phyloP scores from a whole-genome alignment of 1,284 basidiomycete genomes.

The Sutorius eximius region DNA sequence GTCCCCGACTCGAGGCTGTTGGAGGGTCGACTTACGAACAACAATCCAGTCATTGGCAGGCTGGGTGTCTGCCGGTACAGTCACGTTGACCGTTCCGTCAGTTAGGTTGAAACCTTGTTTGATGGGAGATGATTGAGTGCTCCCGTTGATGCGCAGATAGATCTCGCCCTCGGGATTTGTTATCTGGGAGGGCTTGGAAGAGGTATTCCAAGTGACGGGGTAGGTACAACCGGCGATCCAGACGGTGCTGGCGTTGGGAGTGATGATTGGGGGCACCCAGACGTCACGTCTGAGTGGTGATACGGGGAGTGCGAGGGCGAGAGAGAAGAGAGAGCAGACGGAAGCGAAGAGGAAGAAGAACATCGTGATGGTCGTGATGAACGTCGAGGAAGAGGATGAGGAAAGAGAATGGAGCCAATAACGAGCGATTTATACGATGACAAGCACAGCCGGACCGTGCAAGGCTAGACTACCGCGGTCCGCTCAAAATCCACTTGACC shows the following conservation, averaged over 20 bases:
- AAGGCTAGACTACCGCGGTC: neutral
- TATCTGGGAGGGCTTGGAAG: conserved; percentile 42
- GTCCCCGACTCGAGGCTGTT: neutral
- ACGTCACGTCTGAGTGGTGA: conserved; percentile 41
- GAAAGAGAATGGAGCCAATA: neutral
- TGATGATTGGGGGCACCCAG: conserved; percentile 44
- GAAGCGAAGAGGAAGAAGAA: conserved; percentile 15
- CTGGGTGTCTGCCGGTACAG: conserved; percentile 37
- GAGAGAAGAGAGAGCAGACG: conserved; percentile 21
- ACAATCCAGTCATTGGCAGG: conserved; percentile 38
- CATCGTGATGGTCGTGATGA: conserved; percentile 22
- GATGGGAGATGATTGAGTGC: conserved; percentile 34
- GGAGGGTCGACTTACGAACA: conserved; percentile 39
- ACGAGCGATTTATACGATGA: conserved; percentile 16
- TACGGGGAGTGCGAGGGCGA: conserved; percentile 31
- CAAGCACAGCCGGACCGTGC: conserved; percentile 11
- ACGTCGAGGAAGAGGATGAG: neutral
- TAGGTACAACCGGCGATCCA: conserved; percentile 45
- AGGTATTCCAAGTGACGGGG: conserved; percentile 49
- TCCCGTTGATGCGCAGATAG: conserved; percentile 38
- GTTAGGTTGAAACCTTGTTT: conserved; percentile 43
- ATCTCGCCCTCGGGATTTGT: conserved; percentile 47
- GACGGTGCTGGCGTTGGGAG: conserved; percentile 37
- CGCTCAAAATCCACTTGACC: conserved; percentile 7
- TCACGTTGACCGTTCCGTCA: conserved; percentile 39